These are phyloP conservation scores for Geotrichum citri-aurantii DNA, from an alignment of 1,139 yeast species.

Conservation along the genomic window DNA sequence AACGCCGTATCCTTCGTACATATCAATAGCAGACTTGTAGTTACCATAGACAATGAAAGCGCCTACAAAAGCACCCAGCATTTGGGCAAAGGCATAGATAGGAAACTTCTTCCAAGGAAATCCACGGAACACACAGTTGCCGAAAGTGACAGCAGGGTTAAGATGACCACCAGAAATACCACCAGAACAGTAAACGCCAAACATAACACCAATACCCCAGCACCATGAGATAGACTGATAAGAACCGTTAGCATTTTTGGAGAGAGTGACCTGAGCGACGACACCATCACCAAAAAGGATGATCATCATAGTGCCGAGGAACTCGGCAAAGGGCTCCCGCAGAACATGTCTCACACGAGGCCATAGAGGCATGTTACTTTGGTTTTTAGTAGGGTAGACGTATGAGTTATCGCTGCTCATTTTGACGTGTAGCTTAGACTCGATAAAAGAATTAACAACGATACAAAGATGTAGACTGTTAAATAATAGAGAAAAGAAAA, in stretches of 20 bases:
- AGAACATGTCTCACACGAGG: slow-evolving; percentile 26
- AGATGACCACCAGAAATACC: slow-evolving; percentile 35
- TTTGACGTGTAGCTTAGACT: background rate
- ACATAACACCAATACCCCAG: slow-evolving; percentile 49
- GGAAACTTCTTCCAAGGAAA: slow-evolving; percentile 34
- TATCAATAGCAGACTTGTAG: slow-evolving; percentile 29
- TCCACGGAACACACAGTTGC: slow-evolving; percentile 30
- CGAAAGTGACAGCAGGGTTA: slow-evolving; percentile 34
- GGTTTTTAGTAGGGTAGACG: slow-evolving; percentile 11
- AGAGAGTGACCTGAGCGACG: slow-evolving; percentile 41
- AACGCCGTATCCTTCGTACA: slow-evolving; percentile 29
- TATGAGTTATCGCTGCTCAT: slow-evolving; percentile 3
- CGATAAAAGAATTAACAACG: background rate
- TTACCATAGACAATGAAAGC: slow-evolving; percentile 31
- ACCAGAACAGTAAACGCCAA: slow-evolving; percentile 39
- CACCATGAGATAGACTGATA: slow-evolving; percentile 41
- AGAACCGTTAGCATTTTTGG: slow-evolving; percentile 38
- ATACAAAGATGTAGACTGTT: background rate
- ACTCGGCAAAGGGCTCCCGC: slow-evolving; percentile 41
- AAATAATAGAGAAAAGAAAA: background rate
- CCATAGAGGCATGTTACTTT: slow-evolving; percentile 18
- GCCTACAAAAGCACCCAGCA: slow-evolving; percentile 31
- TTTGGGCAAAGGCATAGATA: slow-evolving; percentile 29
- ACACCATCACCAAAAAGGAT: slow-evolving; percentile 45
- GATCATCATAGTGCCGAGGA: slow-evolving; percentile 44